Conservation (phyloP, 495 filamentous ascomycete genomes). For the Neurospora pannonica region DNA sequence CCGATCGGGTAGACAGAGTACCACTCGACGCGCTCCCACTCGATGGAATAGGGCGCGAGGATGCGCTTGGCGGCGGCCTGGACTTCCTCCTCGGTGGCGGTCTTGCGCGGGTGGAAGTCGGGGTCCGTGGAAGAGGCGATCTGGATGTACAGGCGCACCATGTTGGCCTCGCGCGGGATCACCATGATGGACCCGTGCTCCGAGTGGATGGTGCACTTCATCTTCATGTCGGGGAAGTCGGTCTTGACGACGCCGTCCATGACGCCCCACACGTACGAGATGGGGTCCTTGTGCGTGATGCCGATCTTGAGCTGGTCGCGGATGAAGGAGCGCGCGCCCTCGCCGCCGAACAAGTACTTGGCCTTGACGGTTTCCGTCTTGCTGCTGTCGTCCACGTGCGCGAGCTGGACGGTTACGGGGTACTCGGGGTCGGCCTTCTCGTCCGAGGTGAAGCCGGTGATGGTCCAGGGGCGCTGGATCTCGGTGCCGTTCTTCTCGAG, state of each 20-base stretch:
- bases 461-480: constrained; percentile 52
- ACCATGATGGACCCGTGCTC: constrained; percentile 63
- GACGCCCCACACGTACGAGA: constrained; percentile 65
- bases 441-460: constrained; percentile 54
- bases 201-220: constrained; percentile 79
- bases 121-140: constrained; percentile 56
- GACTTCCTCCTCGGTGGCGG: constrained; percentile 57
- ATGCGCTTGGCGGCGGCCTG: constrained; percentile 56
- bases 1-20: constrained; percentile 64
- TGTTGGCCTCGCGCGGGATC: constrained; percentile 63
- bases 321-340: constrained; percentile 51
- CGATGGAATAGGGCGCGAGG: constrained; percentile 55
- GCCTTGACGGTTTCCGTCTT: constrained; percentile 44
- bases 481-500: constrained; percentile 47
- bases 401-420: constrained; percentile 57
- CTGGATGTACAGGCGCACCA: constrained; percentile 71
- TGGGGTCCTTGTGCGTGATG: constrained; percentile 51
- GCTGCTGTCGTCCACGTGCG: constrained; percentile 68
- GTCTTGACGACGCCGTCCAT: constrained; percentile 69
- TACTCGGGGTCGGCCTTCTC: constrained; percentile 47
- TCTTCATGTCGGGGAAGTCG: constrained; percentile 73
- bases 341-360: constrained; percentile 53
- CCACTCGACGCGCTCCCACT: constrained; percentile 63
- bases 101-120: constrained; percentile 51
- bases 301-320: constrained; percentile 53